Conservation (phyloP, 1,284 basidiomycete species). For the Abortiporus biennis region DNA sequence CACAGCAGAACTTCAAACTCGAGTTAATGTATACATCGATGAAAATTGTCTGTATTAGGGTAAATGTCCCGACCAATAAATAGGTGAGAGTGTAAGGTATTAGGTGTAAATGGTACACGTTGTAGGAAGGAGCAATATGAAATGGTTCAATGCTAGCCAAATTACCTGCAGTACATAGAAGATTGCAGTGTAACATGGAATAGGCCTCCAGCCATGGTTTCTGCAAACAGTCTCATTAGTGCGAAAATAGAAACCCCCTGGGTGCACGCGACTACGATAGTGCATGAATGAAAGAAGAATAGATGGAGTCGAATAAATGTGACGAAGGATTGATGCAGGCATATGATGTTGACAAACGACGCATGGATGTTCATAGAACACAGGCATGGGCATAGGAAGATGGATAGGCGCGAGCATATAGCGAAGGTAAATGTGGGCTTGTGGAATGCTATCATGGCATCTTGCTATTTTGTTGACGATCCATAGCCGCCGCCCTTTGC, state of each 20-base stretch:
- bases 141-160: slow-evolving; percentile 13
- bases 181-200: neutral
- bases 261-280: slow-evolving; percentile 8
- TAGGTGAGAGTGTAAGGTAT: slow-evolving; percentile 28
- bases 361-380: slow-evolving; percentile 5
- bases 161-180: slow-evolving; percentile 7
- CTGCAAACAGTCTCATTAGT: neutral
- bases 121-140: slow-evolving; percentile 16
- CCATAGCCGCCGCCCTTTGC: slow-evolving; percentile 46
- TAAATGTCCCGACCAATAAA: neutral
- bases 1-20: too few relatives aligned
- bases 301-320: slow-evolving; percentile 5
- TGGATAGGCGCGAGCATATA: neutral
- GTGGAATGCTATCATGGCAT: too few relatives aligned
- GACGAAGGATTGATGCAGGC: slow-evolving; percentile 6
- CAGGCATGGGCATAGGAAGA: slow-evolving; percentile 9
- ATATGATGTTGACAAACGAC: slow-evolving; percentile 7
- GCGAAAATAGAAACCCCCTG: slow-evolving; percentile 14
- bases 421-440: too few relatives aligned
- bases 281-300: slow-evolving; percentile 6
- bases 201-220: neutral
- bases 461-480: slow-evolving; percentile 12
- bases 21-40: too few relatives aligned
- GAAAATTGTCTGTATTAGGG: slow-evolving; percentile 2
- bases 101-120: slow-evolving; percentile 25